Conservation (phyloP, 2,329 filamentous ascomycete species). For the Aspergillus phoenicis region DNA sequence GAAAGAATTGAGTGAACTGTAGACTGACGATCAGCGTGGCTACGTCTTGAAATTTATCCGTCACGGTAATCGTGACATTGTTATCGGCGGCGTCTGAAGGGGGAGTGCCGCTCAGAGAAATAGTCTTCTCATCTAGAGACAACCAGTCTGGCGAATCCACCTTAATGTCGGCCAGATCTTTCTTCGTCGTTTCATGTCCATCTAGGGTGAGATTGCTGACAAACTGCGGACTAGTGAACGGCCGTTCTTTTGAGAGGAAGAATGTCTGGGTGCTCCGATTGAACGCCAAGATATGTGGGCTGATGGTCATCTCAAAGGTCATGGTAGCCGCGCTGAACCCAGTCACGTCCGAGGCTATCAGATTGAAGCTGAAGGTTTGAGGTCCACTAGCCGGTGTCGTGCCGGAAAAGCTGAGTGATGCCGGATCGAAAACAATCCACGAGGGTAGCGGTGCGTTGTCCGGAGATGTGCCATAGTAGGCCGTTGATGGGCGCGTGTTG, state of each 20-base stretch:
- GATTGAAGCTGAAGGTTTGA: conserved; percentile 69
- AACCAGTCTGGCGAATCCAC: conserved; percentile 70
- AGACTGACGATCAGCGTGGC: conserved; percentile 60
- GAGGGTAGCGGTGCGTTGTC: conserved; percentile 82
- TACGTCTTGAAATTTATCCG: conserved; percentile 61
- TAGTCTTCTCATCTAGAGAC: conserved; percentile 62
- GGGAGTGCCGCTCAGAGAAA: conserved; percentile 67
- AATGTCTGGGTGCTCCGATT: conserved; percentile 59
- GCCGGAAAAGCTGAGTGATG: conserved; percentile 68
- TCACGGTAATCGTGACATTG: conserved; percentile 64
- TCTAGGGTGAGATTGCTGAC: conserved; percentile 60
- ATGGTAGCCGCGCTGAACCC: conserved; percentile 71
- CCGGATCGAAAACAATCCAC: conserved; percentile 76
- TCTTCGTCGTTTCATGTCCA: conserved; percentile 51
- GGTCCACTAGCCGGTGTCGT: conserved; percentile 69
- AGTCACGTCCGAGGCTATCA: conserved; percentile 78
- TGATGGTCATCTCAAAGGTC: conserved; percentile 71
- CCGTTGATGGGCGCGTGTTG: conserved; percentile 56
- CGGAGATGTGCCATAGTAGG: conserved; percentile 74
- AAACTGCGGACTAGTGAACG: conserved; percentile 58
- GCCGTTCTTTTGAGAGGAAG: conserved; percentile 58
- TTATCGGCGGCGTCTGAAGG: conserved; percentile 60
- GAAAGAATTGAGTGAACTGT: conserved; percentile 48
- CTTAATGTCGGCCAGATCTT: conserved; percentile 56
- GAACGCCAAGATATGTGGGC: conserved; percentile 69